These are phyloP conservation scores for Emericellopsis atlantica DNA, from an alignment of 2,329 filamentous ascomycete genomes.

Conservation along the genomic window DNA sequence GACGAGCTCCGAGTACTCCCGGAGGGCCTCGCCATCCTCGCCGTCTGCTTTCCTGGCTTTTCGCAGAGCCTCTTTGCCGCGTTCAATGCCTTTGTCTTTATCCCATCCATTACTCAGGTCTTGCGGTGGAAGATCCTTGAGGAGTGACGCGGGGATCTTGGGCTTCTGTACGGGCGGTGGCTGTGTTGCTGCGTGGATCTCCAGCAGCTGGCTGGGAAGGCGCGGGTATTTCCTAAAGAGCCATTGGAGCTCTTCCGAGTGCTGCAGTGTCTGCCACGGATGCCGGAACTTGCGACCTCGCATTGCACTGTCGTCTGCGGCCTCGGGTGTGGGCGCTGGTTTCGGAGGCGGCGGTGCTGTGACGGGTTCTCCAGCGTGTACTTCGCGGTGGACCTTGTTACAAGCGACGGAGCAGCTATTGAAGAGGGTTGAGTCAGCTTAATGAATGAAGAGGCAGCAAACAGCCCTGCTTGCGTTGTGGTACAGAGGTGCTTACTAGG, in stretches of 20 bases:
- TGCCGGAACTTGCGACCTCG: not conserved
- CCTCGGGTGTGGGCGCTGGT: conserved; percentile 4
- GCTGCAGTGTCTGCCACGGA: conserved; percentile 23
- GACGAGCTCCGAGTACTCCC: conserved; percentile 48
- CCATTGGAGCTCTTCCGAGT: conserved; percentile 31
- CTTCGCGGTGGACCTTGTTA: conserved; percentile 37
- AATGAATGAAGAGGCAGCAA: not conserved
- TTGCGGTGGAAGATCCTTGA: conserved; percentile 14
- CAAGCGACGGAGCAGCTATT: conserved; percentile 46
- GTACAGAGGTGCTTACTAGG: conserved; percentile 35
- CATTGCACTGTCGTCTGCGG: conserved; percentile 5
- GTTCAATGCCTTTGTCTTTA: conserved; percentile 41
- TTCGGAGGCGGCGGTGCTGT: conserved; percentile 11
- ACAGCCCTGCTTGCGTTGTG: not conserved
- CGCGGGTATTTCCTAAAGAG: conserved; percentile 41
- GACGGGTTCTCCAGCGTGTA: conserved; percentile 29
- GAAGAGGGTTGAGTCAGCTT: conserved; percentile 4
- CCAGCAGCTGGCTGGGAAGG: conserved; percentile 30
- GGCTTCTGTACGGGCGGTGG: conserved; percentile 16
- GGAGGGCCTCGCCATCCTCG: conserved; percentile 44
- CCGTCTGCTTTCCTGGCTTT: conserved; percentile 33
- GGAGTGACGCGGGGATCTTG: conserved; percentile 17
- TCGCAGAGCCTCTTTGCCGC: conserved; percentile 40
- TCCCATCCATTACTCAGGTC: conserved; percentile 34
- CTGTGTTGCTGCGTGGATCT: conserved; percentile 36